phyloP scores from a whole-genome alignment of 1,284 basidiomycete species.

The Boletellus dicymbophilus region DNA sequence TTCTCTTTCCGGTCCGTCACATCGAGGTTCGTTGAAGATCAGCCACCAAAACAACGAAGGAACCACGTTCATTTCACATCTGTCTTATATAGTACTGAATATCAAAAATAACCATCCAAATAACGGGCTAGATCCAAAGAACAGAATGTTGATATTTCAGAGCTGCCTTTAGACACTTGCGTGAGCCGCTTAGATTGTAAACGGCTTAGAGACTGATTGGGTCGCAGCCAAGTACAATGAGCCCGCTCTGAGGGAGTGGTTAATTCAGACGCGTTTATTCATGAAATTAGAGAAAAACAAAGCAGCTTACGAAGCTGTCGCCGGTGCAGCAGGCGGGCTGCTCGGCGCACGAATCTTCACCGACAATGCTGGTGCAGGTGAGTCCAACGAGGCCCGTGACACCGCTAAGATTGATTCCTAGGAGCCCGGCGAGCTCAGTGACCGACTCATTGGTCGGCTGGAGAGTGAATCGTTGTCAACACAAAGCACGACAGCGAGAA shows the following conservation, averaged over 20 bases:
- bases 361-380: slow-evolving; percentile 2
- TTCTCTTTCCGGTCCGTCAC: too few relatives aligned
- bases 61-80: too few relatives aligned
- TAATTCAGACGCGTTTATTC: background rate
- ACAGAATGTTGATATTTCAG: too few relatives aligned
- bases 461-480: background rate
- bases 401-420: background rate
- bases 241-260: background rate
- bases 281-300: too few relatives aligned
- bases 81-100: too few relatives aligned
- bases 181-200: too few relatives aligned
- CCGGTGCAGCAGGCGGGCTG: slow-evolving; percentile 17
- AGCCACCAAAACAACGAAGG: too few relatives aligned
- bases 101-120: too few relatives aligned
- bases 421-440: background rate
- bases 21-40: too few relatives aligned
- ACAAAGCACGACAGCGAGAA: background rate
- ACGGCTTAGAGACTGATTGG: background rate
- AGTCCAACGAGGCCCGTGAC: slow-evolving; percentile 1
- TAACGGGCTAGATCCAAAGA: too few relatives aligned
- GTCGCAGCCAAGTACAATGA: background rate
- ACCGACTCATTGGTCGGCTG: background rate
- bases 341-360: slow-evolving; percentile 1
- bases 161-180: too few relatives aligned
- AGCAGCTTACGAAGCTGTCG: slow-evolving; percentile 4